Conservation (phyloP, 2,329 filamentous ascomycete genomes). For the Cercospora brassicicola region DNA sequence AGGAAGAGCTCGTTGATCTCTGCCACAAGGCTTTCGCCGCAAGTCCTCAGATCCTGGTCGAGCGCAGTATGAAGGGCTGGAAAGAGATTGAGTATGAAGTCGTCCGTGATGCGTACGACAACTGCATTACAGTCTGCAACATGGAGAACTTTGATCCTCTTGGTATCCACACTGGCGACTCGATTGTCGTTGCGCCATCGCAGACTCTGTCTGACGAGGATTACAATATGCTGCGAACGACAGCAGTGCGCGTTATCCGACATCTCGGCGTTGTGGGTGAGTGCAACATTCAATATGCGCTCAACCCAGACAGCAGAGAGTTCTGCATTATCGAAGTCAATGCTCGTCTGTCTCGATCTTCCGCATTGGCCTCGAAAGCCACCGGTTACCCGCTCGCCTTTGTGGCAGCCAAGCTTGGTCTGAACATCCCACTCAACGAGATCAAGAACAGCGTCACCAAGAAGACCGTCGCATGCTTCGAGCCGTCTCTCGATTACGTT, state of each 20-base stretch:
- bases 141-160: conserved; percentile 99
- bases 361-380: conserved; percentile 91
- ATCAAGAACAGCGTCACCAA: conserved; percentile 96
- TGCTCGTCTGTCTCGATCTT: conserved; percentile 90
- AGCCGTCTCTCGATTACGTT: conserved; percentile 95
- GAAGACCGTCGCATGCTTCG: conserved; percentile 94
- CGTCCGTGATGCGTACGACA: conserved; percentile 90
- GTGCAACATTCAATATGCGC: conserved; percentile 97
- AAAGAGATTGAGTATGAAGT: conserved; percentile 99
- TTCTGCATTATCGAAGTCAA: conserved; percentile 99
- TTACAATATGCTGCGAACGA: conserved; percentile 98
- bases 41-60: conserved; percentile 92
- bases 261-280: conserved; percentile 97
- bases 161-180: conserved; percentile 96
- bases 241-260: conserved; percentile 93
- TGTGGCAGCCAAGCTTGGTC: conserved; percentile 92
- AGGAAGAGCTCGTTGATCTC: conserved; percentile 76
- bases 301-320: conserved; percentile 92
- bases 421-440: conserved; percentile 92
- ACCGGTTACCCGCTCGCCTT: conserved; percentile 96
- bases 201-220: conserved; percentile 96
- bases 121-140: conserved; percentile 99
- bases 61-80: conserved; percentile 99
- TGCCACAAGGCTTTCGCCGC: conserved; percentile 94
- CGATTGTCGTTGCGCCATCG: conserved; percentile 94